Evolutionary conservation across 1,284 basidiomycete species (phyloP).

Genomic region (Bondarzewia mesenterica): DNA sequence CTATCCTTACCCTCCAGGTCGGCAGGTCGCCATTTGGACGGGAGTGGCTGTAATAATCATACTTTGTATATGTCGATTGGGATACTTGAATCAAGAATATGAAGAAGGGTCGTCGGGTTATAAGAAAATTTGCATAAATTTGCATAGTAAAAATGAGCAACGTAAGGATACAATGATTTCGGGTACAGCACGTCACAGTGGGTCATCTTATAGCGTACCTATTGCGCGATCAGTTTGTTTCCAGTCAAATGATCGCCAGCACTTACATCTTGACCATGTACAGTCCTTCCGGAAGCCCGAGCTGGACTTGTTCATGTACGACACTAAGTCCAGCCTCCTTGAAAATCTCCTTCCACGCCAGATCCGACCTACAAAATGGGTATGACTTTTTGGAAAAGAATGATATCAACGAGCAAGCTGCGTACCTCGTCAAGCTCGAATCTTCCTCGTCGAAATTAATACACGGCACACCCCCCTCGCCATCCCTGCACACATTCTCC

Average conservation of each 20-base stretch:
- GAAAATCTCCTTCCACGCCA: constrained; percentile 75
- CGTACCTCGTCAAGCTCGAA: constrained; percentile 78
- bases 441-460: constrained; percentile 81
- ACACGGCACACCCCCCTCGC: constrained; percentile 40
- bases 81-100: no score
- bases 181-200: no score
- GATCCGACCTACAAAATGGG: constrained; percentile 56
- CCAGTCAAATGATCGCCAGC: constrained; percentile 4
- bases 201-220: constrained; percentile 59
- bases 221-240: background rate
- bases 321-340: constrained; percentile 58
- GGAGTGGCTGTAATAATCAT: no score
- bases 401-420: constrained; percentile 12
- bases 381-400: background rate
- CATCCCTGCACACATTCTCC: constrained; percentile 79
- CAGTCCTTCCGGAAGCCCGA: constrained; percentile 73
- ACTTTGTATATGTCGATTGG: no score
- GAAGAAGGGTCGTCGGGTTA: no score
- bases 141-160: no score
- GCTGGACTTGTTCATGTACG: constrained; percentile 64
- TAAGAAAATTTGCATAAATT: no score
- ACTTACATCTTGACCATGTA: constrained; percentile 80
- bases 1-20: no score
- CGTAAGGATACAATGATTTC: no score
- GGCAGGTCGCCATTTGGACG: no score